Evolutionary conservation across 2,329 filamentous ascomycete species (phyloP).

Genomic region (Fusarium compactum): DNA sequence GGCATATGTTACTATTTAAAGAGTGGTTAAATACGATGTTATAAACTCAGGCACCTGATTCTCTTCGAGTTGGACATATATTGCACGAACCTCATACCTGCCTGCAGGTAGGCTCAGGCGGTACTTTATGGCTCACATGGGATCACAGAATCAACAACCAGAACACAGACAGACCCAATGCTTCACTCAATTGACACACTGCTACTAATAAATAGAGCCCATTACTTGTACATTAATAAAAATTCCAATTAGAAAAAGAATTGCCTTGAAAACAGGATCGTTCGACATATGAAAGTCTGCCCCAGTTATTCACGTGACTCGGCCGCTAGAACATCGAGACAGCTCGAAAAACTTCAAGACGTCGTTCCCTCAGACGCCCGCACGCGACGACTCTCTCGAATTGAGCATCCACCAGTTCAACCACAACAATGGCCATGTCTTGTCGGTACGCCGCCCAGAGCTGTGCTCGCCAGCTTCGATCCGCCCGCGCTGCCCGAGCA

Average conservation of each 20-base stretch:
- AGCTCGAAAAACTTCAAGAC: constrained; percentile 60
- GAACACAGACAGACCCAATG: neutral
- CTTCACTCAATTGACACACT: neutral
- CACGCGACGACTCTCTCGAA: constrained; percentile 47
- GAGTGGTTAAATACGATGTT: neutral
- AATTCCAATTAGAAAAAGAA: neutral
- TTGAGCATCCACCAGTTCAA: constrained; percentile 46
- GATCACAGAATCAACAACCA: neutral
- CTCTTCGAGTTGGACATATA: neutral
- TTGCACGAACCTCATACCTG: neutral
- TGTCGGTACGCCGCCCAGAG: constrained; percentile 73
- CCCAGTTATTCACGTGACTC: constrained; percentile 38
- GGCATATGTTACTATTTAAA: neutral
- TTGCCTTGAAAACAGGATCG: neutral
- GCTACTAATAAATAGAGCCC: neutral
- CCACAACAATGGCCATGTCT: constrained; percentile 69
- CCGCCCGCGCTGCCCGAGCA: constrained; percentile 59
- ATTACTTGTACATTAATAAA: neutral
- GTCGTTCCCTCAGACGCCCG: constrained; percentile 47
- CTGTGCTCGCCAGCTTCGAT: constrained; percentile 72
- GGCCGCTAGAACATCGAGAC: constrained; percentile 43
- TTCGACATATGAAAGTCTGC: constrained; percentile 15
- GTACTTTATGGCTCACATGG: neutral
- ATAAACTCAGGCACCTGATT: neutral
- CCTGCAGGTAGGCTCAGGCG: neutral